These are phyloP conservation scores for Allantophomopsis cytisporea DNA, from an alignment of 2,329 filamentous ascomycete species.

Conservation along the genomic window DNA sequence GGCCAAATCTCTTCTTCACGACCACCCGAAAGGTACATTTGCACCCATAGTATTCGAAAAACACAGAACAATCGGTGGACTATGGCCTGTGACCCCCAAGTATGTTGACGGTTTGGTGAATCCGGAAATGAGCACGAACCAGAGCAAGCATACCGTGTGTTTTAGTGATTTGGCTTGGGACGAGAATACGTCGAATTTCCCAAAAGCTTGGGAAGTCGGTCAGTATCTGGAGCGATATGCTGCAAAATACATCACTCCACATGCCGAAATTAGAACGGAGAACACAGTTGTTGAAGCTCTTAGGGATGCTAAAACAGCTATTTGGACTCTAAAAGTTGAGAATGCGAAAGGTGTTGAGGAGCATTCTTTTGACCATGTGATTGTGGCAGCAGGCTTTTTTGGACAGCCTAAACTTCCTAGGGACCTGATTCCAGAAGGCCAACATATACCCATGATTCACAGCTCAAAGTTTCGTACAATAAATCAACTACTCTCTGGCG, in stretches of 20 bases:
- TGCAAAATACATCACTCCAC: constrained; percentile 35
- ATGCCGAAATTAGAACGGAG: constrained; percentile 10
- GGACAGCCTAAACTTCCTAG: constrained; percentile 41
- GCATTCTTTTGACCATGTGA: constrained; percentile 49
- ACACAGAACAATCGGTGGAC: constrained; percentile 52
- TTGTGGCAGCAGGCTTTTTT: constrained; percentile 70
- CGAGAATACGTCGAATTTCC: constrained; percentile 46
- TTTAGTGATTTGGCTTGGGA: constrained; percentile 64
- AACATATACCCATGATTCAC: constrained; percentile 42
- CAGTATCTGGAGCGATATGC: constrained; percentile 54
- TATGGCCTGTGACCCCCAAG: constrained; percentile 53
- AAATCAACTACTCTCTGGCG: constrained; percentile 14
- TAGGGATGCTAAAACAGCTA: neutral
- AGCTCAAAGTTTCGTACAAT: constrained; percentile 53
- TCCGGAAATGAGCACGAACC: constrained; percentile 59
- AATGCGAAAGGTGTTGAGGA: neutral
- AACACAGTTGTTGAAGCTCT: constrained; percentile 8
- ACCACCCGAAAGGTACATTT: constrained; percentile 40
- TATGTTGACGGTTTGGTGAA: constrained; percentile 38
- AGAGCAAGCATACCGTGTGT: constrained; percentile 63
- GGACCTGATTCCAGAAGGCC: constrained; percentile 15
- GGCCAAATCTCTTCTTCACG: constrained; percentile 59
- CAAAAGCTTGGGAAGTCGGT: constrained; percentile 65
- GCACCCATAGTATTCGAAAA: constrained; percentile 59
- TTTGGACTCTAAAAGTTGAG: neutral